Evolutionary conservation across 2,329 filamentous ascomycete species (phyloP), one percentile per base, ranked within the genome.

Genomic region (Aschersonia sp.): DNA sequence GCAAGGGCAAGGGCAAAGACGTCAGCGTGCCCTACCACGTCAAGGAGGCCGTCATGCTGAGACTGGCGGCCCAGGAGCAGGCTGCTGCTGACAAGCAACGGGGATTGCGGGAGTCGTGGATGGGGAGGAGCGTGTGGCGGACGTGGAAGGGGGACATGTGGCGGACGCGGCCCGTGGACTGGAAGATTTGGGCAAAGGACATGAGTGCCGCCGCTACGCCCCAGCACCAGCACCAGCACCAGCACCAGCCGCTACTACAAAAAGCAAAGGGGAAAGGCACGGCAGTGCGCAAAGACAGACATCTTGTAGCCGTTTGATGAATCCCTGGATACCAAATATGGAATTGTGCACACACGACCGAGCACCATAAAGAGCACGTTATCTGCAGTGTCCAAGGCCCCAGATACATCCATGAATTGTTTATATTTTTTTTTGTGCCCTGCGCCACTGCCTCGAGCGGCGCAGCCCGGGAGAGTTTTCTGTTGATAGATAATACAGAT

Each of bases 121-220:
- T 71, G 52, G 76, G 76, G 0, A 64, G 76, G 7, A 73, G 69
- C 48, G 72, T 76, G 7, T 79, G 76, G 76, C 66, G 73, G 30
- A 66, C 64, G 39, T 79, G 76, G 75, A 72, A 70, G 58, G 75
- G 74, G 10, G 76, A 79, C 50, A 57, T 72, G 59, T 79, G 74
- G 74, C 72, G 70, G 56, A 70, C 70, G 44, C 63, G 70, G 41
- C 61, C 69, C 45, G 59, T 64, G 12, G 75, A 78, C 45, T 80
- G 76, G 76, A 72, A 76, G 51, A 56, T 63, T 3, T 78, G 74
- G 72, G 71, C 71, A 50, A 77, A 73, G 60, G 73, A 76, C 53
- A 64, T 37, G 35, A 37, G 8, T 37, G 35, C 35, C 8, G 8
- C 35, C 12, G 8, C 32, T 37, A 9, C 8, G 35, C 12, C 35